phyloP scores from a whole-genome alignment of 148 eudicot genomes.

The Beta vulgaris region DNA sequence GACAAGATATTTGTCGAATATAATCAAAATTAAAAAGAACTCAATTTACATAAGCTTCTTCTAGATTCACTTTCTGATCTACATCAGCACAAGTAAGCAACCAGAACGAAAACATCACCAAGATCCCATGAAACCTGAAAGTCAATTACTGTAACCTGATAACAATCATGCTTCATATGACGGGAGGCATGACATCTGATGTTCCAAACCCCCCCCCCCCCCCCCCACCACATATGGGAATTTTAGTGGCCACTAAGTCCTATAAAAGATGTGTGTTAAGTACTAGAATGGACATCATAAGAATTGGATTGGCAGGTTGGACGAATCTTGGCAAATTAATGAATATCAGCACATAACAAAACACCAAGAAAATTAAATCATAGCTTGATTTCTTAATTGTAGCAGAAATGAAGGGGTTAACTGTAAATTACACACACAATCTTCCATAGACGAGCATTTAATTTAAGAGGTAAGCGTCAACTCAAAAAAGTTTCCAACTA shows the following conservation, averaged over 20 bases:
- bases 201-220: background rate
- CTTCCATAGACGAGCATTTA: background rate
- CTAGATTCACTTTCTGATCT: background rate
- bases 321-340: background rate
- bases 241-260: background rate
- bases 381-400: background rate
- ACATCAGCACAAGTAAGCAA: background rate
- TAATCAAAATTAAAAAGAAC: background rate
- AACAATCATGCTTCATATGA: background rate
- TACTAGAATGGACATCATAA: background rate
- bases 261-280: background rate
- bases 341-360: background rate
- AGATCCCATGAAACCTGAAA: background rate
- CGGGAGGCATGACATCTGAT: background rate
- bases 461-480: background rate
- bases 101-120: background rate
- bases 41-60: background rate
- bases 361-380: background rate
- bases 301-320: background rate
- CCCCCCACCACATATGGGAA: background rate
- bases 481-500: background rate
- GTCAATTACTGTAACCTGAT: background rate
- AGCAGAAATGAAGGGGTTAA: background rate
- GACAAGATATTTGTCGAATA: background rate
- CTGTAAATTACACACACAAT: background rate